Evolutionary conservation across 176 grass and related monocot genomes (phyloP).

Genomic region (Puccinellia tenuiflora): DNA sequence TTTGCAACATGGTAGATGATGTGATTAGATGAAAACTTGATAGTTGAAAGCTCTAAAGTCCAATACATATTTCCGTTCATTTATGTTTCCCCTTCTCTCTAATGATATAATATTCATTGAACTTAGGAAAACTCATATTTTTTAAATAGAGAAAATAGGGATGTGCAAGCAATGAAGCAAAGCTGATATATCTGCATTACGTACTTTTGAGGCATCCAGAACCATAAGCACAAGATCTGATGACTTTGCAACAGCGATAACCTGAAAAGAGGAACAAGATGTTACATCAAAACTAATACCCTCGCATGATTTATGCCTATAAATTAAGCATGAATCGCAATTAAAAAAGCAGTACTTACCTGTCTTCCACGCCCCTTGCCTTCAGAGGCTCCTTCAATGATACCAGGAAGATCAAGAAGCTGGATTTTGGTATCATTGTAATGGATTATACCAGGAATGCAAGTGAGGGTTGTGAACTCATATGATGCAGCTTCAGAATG

Average conservation of each 20-base stretch:
- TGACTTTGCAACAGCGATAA: slow-evolving; percentile 98
- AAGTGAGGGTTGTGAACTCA: slow-evolving; percentile 98
- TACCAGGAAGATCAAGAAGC: slow-evolving; percentile 98
- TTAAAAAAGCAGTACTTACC: slow-evolving; percentile 38
- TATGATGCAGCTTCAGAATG: slow-evolving; percentile 99
- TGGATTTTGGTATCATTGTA: slow-evolving; percentile 99
- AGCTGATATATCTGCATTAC: slow-evolving; percentile 13
- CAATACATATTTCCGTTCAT: neutral
- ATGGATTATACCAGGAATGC: slow-evolving; percentile 97
- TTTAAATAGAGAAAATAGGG: neutral
- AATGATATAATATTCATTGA: neutral
- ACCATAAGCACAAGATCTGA: slow-evolving; percentile 99
- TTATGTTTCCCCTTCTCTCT: neutral
- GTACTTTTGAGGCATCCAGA: slow-evolving; percentile 95
- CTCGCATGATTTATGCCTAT: neutral
- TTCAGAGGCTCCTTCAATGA: slow-evolving; percentile 99
- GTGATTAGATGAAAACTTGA: neutral
- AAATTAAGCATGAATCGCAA: neutral
- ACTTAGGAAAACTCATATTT: neutral
- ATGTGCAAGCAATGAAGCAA: slow-evolving; percentile 21
- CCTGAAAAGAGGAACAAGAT: slow-evolving; percentile 48
- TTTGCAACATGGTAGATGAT: neutral
- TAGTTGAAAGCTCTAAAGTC: neutral
- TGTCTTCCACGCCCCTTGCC: slow-evolving; percentile 98
- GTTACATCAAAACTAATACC: neutral